phyloP scores from a whole-genome alignment of 1,284 basidiomycete genomes.

The Moniliophthora roreri region DNA sequence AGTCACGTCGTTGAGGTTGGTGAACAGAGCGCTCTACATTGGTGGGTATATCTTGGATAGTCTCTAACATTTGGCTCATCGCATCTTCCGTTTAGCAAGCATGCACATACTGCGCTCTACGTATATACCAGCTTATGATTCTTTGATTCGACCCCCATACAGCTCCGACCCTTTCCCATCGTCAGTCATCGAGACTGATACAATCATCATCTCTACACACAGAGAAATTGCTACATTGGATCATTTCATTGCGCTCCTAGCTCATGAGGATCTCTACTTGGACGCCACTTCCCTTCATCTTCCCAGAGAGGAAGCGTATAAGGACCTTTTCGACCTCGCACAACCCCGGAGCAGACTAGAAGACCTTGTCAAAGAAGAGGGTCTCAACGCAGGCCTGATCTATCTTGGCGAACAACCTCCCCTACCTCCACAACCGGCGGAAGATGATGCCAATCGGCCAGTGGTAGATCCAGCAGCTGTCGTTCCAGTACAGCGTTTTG shows the following conservation, averaged over 20 bases:
- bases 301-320: constrained; percentile 56
- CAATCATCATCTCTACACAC: constrained; percentile 23
- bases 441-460: constrained; percentile 5
- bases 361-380: constrained; percentile 49
- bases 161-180: constrained; percentile 57
- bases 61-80: too few relatives aligned
- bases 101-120: constrained; percentile 63
- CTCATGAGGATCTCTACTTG: constrained; percentile 55
- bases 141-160: constrained; percentile 50
- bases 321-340: constrained; percentile 57
- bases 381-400: constrained; percentile 40
- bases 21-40: constrained; percentile 48
- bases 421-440: constrained; percentile 3
- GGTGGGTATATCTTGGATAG: constrained; percentile 35
- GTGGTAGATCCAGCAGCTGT: neutral
- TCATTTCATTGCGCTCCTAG: constrained; percentile 55
- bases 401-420: constrained; percentile 16
- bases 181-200: constrained; percentile 22
- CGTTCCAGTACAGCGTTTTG: too few relatives aligned
- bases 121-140: constrained; percentile 49
- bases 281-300: constrained; percentile 58
- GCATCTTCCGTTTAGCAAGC: constrained; percentile 37
- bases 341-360: constrained; percentile 59
- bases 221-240: constrained; percentile 56
- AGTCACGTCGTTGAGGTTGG: constrained; percentile 43